Base-by-base conservation (phyloP, 208 protist genomes). In the Tritrichomonas foetus region DNA sequence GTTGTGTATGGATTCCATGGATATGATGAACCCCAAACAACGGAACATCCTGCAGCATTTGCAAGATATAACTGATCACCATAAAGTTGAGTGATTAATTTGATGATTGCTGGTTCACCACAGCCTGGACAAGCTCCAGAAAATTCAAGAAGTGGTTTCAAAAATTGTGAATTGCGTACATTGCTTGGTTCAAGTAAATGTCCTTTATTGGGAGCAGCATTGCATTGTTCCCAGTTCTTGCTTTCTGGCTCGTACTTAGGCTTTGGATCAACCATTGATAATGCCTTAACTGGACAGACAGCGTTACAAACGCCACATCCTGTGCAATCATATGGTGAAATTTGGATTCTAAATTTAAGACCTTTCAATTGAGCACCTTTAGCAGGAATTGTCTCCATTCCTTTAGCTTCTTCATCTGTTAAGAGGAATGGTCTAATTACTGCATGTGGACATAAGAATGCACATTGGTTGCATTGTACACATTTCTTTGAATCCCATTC, bases 1-100 rank as follows among this genome's bases (percentile, higher is more conserved):
- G 57, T 93, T 25, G 94, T 95, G 93, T 96, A 97, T 27, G 96
- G 95, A 74, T 69, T 94, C 50, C 44, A 78, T 25, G 94, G 94
- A 69, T 78, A 74, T 30, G 94, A 95, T 36, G 94, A 94, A 49
- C 94, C 94, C 95, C 95, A 97, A 44, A 97, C 94, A 27, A 95
- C 95, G 25, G 95, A 96, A 94, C 97, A 97, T 44, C 96, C 96
- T 78, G 95, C 96, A 47, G 96, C 96, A 92, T 97, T 97, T 55
- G 96, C 96, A 92, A 97, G 96, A 69, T 96, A 82, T 36, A 97
- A 27, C 25, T 95, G 89, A 22, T 97, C 95, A 49, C 96, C 96
- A 64, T 96, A 97, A 9, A 97, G 94, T 89, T 97, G 96, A 1
- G 96, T 97, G 36, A 97, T 22, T 11, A 97, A 89, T 74, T 97